A percentile compares a stretch with the other conserved stretches of the same genome.
These are phyloP conservation scores for Fusarium goolgardi DNA, from an alignment of 2,329 filamentous ascomycete species.

Conservation along the genomic window DNA sequence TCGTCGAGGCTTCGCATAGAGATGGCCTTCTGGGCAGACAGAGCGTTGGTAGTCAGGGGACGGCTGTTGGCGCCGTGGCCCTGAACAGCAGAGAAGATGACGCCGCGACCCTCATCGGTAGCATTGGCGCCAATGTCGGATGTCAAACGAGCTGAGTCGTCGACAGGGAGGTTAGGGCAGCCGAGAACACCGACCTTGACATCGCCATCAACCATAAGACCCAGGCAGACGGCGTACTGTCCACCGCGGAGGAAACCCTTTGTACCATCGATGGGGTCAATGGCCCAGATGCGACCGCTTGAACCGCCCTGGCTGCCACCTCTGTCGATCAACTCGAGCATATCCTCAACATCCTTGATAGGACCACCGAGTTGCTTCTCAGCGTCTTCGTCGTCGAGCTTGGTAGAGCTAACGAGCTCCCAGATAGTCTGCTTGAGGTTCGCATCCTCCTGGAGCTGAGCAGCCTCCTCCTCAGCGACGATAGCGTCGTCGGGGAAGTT, in stretches of 20 bases:
- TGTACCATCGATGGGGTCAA: slow-evolving; percentile 97
- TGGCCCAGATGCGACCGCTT: slow-evolving; percentile 88
- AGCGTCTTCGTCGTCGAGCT: slow-evolving; percentile 67
- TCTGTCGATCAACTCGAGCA: slow-evolving; percentile 74
- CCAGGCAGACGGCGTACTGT: slow-evolving; percentile 96
- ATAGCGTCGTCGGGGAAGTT: slow-evolving; percentile 93
- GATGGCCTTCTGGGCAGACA: slow-evolving; percentile 72
- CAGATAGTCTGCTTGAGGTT: slow-evolving; percentile 78
- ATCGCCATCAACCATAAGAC: slow-evolving; percentile 89
- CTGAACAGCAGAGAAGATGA: slow-evolving; percentile 86
- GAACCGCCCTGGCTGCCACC: slow-evolving; percentile 77
- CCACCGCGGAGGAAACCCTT: slow-evolving; percentile 96
- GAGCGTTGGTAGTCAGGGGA: slow-evolving; percentile 67
- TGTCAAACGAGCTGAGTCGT: slow-evolving; percentile 72
- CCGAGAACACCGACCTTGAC: slow-evolving; percentile 95
- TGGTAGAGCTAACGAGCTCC: slow-evolving; percentile 80
- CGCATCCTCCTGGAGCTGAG: slow-evolving; percentile 77
- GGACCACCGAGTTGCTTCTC: slow-evolving; percentile 78
- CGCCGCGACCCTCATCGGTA: slow-evolving; percentile 81
- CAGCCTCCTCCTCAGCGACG: slow-evolving; percentile 94
- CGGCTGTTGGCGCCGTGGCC: slow-evolving; percentile 85
- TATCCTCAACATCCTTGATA: slow-evolving; percentile 70
- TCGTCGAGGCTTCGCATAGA: slow-evolving; percentile 81
- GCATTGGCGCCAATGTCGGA: slow-evolving; percentile 79
- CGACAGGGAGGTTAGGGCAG: slow-evolving; percentile 93